phyloP scores from a whole-genome alignment of 257 asterid genomes.

The Solanum clarkiae region DNA sequence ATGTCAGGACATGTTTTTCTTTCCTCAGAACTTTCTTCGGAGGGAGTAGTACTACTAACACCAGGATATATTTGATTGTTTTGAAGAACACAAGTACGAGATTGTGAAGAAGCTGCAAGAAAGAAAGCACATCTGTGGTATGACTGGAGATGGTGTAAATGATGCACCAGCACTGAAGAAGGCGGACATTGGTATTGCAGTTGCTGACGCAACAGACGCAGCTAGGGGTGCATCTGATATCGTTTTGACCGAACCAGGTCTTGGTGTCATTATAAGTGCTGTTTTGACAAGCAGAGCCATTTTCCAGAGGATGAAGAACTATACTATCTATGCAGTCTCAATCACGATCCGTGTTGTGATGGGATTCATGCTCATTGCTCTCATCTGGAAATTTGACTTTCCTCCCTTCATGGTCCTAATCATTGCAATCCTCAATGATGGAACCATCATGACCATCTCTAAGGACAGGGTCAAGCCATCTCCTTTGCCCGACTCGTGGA shows the following conservation, averaged over 20 bases:
- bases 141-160: slow-evolving; percentile 93
- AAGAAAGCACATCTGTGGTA: slow-evolving; percentile 70
- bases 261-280: slow-evolving; percentile 67
- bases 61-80: background rate
- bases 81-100: slow-evolving; percentile 71
- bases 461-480: slow-evolving; percentile 32
- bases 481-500: slow-evolving; percentile 30
- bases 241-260: slow-evolving; percentile 74
- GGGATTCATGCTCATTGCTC: slow-evolving; percentile 30
- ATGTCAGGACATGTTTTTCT: background rate
- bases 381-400: slow-evolving; percentile 31
- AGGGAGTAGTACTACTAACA: background rate
- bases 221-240: slow-evolving; percentile 86
- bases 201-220: slow-evolving; percentile 78
- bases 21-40: background rate
- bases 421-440: slow-evolving; percentile 34
- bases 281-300: slow-evolving; percentile 83
- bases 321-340: slow-evolving; percentile 49
- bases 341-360: slow-evolving; percentile 39
- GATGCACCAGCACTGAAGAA: slow-evolving; percentile 78
- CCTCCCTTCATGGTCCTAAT: slow-evolving; percentile 43
- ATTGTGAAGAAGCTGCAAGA: slow-evolving; percentile 72
- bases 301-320: slow-evolving; percentile 87
- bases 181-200: slow-evolving; percentile 84
- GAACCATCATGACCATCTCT: slow-evolving; percentile 33